Base-by-base conservation (phyloP, 2,329 filamentous ascomycete genomes). In the Microcera coccophila region DNA sequence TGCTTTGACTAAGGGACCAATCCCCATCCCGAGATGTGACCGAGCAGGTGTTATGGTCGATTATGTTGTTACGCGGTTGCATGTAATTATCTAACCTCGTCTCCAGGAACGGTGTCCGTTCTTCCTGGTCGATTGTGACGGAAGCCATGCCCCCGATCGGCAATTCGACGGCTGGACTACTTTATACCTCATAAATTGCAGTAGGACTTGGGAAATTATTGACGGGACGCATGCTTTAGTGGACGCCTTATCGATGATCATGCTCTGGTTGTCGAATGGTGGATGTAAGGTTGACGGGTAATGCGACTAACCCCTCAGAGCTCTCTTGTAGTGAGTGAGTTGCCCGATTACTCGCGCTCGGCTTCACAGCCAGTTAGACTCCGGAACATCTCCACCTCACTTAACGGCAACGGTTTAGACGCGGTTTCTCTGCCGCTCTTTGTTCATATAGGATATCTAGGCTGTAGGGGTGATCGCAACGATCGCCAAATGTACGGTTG, bases 1-100 rank as follows among this genome's bases (percentile, higher is more conserved):
- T 48, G 42, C 52, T 57, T 4, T 55, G 48, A 15, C 18, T 33
- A 3, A 58, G 31, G 0, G 52, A 45, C 55, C 52, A 54, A 11
- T 9, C 15, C 8, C 10, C 15, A 9, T 10, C 18, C 22, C n/a
- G n/a, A n/a, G n/a, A n/a, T n/a, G n/a, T n/a, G n/a, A n/a, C n/a
- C n/a, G n/a, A n/a, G n/a, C n/a, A n/a, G n/a, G 24, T 14, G 24
- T 32, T n/a, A 32, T 32, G 5, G 29, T 16, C 21, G 10, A 15
- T 21, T 7, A 5, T 14, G 18, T 24, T 20, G 11, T 10, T n/a
- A 3, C 18, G 15, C 15, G 29, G n/a, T 32, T 26, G 22, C 7
- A 12, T 26, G 22, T 26, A 12, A 12, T 7, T 26, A 7, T 12
- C 22, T 7, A 7, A 7, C 12, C 22, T 12, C 22, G 12, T 7